These are phyloP conservation scores for Parafenestella ontariensis DNA, from an alignment of 2,329 filamentous ascomycete genomes.

Conservation along the genomic window DNA sequence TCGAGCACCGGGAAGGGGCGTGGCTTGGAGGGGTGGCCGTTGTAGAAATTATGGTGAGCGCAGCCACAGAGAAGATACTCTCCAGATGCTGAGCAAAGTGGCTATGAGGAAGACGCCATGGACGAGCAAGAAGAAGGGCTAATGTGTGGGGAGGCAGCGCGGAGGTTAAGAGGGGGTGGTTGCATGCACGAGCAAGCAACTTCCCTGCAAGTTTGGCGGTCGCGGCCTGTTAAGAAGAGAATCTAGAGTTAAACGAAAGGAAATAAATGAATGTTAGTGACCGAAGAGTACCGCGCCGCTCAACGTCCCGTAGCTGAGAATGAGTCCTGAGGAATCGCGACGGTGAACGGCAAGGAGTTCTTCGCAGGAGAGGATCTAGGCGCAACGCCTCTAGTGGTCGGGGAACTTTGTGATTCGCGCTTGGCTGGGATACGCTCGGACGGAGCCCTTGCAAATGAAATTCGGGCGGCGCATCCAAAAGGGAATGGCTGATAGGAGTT, in stretches of 20 bases:
- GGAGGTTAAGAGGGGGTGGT: conserved; percentile 29
- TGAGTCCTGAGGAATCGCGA: conserved; percentile 24
- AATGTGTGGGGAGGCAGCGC: conserved; percentile 21
- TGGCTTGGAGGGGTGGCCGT: background rate
- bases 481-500: conserved; percentile 5
- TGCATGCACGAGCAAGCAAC: conserved; percentile 37
- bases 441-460: conserved; percentile 13
- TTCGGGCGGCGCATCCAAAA: conserved; percentile 17
- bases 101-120: conserved; percentile 22
- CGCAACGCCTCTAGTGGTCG: conserved; percentile 16
- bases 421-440: conserved; percentile 29
- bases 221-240: conserved; percentile 30
- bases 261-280: conserved; percentile 34
- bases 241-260: conserved; percentile 17
- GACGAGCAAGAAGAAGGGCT: conserved; percentile 13
- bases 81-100: conserved; percentile 13
- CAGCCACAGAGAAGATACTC: conserved; percentile 7
- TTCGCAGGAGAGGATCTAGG: conserved; percentile 17
- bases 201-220: conserved; percentile 31
- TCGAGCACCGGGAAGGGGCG: conserved; percentile 13
- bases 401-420: conserved; percentile 32
- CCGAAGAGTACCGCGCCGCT: conserved; percentile 24
- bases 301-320: conserved; percentile 28
- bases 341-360: conserved; percentile 26
- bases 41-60: conserved; percentile 7